phyloP scores from a whole-genome alignment of 176 grass and related monocot genomes.

The Carex myosuroides region DNA sequence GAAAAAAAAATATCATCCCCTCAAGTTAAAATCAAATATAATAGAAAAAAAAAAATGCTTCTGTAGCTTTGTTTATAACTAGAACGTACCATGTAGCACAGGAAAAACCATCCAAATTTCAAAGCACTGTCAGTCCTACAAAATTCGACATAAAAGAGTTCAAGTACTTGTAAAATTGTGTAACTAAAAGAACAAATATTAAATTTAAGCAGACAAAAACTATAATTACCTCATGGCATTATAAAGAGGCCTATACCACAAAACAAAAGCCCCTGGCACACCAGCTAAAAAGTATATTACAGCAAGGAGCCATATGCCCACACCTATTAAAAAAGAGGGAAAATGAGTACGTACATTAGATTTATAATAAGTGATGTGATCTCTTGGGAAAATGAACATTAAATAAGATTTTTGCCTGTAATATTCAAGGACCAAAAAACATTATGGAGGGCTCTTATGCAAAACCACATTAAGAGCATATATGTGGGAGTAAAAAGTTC shows the following conservation, averaged over 20 bases:
- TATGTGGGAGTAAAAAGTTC: background rate
- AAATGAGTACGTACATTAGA: background rate
- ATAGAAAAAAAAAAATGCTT: background rate
- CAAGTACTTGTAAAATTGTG: background rate
- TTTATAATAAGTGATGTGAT: background rate
- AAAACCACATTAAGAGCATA: background rate
- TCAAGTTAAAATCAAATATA: background rate
- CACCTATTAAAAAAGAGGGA: constrained; percentile 42
- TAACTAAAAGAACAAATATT: constrained; percentile 20
- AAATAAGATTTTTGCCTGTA: background rate
- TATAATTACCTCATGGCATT: constrained; percentile 74
- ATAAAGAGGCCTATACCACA: constrained; percentile 98
- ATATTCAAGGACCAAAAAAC: background rate
- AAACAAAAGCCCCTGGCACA: constrained; percentile 75
- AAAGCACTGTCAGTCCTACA: constrained; percentile 93
- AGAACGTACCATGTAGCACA: constrained; percentile 71
- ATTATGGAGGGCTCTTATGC: background rate
- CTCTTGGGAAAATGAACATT: background rate
- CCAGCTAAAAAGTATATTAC: constrained; percentile 94
- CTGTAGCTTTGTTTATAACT: constrained; percentile 18
- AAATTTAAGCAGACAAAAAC: constrained; percentile 5
- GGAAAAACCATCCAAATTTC: constrained; percentile 93
- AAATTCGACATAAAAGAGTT: constrained; percentile 3
- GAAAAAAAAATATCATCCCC: constrained; percentile 19
- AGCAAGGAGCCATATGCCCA: constrained; percentile 92